A percentile compares a stretch with the other conserved stretches of the same genome.
These are phyloP conservation scores for Aspergillus melleus DNA, from an alignment of 2,329 filamentous ascomycete species.

Conservation along the genomic window DNA sequence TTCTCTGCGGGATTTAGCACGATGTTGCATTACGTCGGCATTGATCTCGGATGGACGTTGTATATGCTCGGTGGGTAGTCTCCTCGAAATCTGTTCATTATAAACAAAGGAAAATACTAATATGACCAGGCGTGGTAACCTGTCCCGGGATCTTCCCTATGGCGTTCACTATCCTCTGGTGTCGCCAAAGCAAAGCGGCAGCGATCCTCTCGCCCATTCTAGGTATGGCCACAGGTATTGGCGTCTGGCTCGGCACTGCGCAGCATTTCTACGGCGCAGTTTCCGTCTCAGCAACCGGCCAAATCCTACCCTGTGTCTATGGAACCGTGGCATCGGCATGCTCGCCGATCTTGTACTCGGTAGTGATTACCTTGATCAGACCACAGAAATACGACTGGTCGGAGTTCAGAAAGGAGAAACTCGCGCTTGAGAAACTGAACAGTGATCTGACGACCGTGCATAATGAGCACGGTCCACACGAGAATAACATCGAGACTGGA, in stretches of 20 bases:
- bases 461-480: neutral
- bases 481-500: neutral
- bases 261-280: slow-evolving; percentile 50
- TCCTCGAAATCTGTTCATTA: too few species aligned
- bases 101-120: neutral
- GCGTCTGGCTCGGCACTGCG: slow-evolving; percentile 55
- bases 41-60: slow-evolving; percentile 56
- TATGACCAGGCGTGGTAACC: slow-evolving; percentile 47
- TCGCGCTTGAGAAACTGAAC: slow-evolving; percentile 29
- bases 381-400: slow-evolving; percentile 47
- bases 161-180: slow-evolving; percentile 55
- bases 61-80: slow-evolving; percentile 51
- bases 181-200: slow-evolving; percentile 50
- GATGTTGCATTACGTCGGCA: slow-evolving; percentile 54
- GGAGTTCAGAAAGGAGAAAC: slow-evolving; percentile 36
- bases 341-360: slow-evolving; percentile 53
- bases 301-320: slow-evolving; percentile 53
- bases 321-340: slow-evolving; percentile 55
- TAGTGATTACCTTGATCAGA: slow-evolving; percentile 48
- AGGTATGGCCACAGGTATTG: slow-evolving; percentile 53
- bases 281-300: slow-evolving; percentile 50
- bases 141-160: slow-evolving; percentile 57
- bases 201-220: slow-evolving; percentile 53
- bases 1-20: slow-evolving; percentile 56
- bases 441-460: slow-evolving; percentile 24